A percentile compares a stretch with the other conserved stretches of the same genome.
These are phyloP conservation scores for Naganishia antarctica DNA, from an alignment of 768 basidiomycete species.

Conservation along the genomic window DNA sequence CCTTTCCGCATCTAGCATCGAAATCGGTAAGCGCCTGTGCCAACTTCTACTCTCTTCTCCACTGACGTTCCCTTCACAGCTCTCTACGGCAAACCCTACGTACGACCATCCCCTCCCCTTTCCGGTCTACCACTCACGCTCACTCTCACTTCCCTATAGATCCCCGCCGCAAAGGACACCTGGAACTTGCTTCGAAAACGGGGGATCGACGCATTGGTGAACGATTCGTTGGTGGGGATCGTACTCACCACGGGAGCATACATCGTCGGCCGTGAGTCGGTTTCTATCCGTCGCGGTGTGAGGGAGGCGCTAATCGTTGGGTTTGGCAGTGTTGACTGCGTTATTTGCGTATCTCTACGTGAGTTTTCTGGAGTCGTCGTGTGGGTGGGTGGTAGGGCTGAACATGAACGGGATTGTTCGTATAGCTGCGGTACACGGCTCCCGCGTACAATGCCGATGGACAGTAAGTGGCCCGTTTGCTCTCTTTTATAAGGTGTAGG, in stretches of 20 bases:
- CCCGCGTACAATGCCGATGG: constrained; percentile 70
- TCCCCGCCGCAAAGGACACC: constrained; percentile 74
- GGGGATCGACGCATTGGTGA: constrained; percentile 69
- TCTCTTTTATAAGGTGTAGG: too few relatives aligned
- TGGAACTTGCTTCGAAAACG: constrained; percentile 72
- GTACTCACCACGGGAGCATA: constrained; percentile 78
- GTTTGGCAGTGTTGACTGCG: constrained; percentile 57
- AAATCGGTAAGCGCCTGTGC: constrained; percentile 55
- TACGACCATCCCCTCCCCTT: constrained; percentile 2
- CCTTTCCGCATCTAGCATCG: constrained; percentile 53
- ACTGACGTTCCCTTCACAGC: constrained; percentile 50
- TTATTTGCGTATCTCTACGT: constrained; percentile 75
- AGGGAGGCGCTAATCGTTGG: constrained; percentile 53
- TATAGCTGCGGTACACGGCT: constrained; percentile 53
- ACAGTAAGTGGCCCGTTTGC: too few relatives aligned
- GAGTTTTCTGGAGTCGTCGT: too few relatives aligned
- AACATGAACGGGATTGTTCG: too few relatives aligned
- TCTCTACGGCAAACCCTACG: constrained; percentile 75
- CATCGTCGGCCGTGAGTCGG: constrained; percentile 37
- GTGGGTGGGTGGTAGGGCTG: too few relatives aligned
- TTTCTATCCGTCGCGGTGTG: not conserved
- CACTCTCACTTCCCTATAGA: constrained; percentile 30
- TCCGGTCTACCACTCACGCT: not conserved
- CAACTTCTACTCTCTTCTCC: not conserved
- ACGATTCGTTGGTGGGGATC: constrained; percentile 75